Evolutionary conservation across 805 yeast species (phyloP).

Genomic region (Ogataea nakhonphanomensis): DNA sequence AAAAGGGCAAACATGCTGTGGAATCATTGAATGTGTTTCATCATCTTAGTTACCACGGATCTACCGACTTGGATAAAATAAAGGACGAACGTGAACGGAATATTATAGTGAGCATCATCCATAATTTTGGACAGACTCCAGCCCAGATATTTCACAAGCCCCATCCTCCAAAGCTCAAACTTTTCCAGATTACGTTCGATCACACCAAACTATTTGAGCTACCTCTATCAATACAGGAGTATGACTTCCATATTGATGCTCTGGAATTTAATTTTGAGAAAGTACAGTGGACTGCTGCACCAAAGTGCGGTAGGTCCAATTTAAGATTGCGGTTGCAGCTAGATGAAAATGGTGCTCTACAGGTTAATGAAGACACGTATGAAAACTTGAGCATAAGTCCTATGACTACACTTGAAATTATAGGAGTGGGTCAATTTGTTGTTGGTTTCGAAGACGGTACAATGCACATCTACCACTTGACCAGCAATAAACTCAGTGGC

Average conservation of each 20-base stretch:
- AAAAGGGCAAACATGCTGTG: conserved; percentile 67
- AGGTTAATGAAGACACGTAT: conserved; percentile 39
- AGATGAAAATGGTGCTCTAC: conserved; percentile 16
- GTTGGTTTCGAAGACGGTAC: conserved; percentile 58
- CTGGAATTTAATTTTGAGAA: conserved; percentile 42
- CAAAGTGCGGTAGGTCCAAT: too few relatives aligned
- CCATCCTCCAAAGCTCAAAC: conserved; percentile 51
- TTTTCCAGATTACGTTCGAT: conserved; percentile 37
- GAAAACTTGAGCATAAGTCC: conserved; percentile 40
- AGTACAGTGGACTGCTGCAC: conserved; percentile 39
- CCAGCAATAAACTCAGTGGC: conserved; percentile 10
- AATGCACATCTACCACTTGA: conserved; percentile 40
- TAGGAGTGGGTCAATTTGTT: conserved; percentile 41
- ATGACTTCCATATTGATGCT: conserved; percentile 38
- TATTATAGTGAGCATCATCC: conserved; percentile 80
- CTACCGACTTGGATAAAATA: conserved; percentile 70
- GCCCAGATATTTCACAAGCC: conserved; percentile 63
- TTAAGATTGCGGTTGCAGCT: not conserved
- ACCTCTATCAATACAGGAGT: conserved; percentile 43
- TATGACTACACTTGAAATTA: conserved; percentile 39
- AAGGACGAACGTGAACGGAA: conserved; percentile 69
- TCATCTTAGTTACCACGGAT: conserved; percentile 80
- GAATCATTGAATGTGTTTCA: conserved; percentile 74
- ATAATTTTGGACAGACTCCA: conserved; percentile 92
- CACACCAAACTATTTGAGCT: conserved; percentile 27